These are phyloP conservation scores for Ilex aquifolium DNA, from an alignment of 257 asterid species.

Conservation along the genomic window DNA sequence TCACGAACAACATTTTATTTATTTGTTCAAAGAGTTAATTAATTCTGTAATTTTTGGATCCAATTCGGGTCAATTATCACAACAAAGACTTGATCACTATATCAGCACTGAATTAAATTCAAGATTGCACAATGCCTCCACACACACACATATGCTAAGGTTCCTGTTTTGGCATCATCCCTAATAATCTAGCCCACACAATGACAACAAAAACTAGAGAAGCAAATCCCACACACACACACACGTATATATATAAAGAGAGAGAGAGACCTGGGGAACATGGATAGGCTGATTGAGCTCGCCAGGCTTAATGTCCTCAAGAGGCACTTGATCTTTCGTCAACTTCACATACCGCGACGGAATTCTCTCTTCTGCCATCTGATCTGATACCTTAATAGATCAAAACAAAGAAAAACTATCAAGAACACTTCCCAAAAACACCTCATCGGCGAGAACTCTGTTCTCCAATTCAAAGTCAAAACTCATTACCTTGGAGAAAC, in stretches of 20 bases:
- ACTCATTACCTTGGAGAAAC: neutral
- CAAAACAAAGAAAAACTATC: neutral
- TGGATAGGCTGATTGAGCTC: conserved; percentile 96
- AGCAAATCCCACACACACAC: neutral
- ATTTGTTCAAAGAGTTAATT: neutral
- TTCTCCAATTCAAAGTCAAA: neutral
- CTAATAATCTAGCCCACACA: too few species aligned
- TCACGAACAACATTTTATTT: neutral
- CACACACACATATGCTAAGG: too few species aligned
- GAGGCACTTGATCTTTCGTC: conserved; percentile 73
- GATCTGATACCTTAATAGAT: conserved; percentile 7
- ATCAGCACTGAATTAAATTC: too few species aligned
- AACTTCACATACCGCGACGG: conserved; percentile 88
- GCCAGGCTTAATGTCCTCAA: conserved; percentile 83
- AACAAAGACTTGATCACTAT: too few species aligned
- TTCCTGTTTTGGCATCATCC: too few species aligned
- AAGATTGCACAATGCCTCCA: too few species aligned
- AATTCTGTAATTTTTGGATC: too few species aligned
- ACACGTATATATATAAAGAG: neutral
- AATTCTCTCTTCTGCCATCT: conserved; percentile 70
- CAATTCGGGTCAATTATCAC: too few species aligned
- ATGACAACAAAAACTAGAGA: too few species aligned
- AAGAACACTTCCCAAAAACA: too few species aligned
- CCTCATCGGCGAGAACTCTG: too few species aligned
- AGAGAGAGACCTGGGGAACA: conserved; percentile 60